Base-by-base conservation (phyloP, 1,284 basidiomycete species). In the Veloporphyrellus conicus region DNA sequence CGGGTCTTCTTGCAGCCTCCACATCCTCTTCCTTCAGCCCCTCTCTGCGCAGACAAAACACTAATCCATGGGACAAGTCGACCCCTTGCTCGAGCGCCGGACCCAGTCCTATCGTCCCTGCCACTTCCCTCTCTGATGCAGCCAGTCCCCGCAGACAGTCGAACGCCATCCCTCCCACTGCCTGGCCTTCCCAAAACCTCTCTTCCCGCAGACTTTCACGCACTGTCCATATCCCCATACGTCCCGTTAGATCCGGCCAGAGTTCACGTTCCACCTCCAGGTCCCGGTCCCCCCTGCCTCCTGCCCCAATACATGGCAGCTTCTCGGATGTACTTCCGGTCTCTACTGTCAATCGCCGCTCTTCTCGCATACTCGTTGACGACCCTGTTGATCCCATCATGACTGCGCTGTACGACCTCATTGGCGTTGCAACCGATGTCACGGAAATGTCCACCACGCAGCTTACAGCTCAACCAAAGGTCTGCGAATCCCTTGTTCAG, bases 251-350 rank as follows among this genome's bases (percentile, higher is more conserved):
- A 55, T 91, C 87, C 47, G 82, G 79, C 25, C 82, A 87, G 50
- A 93, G 84, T 61, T 98, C 95, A n/a, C 86, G 95, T 23, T 95
- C 93, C 2, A 93, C 90, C 2, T 98, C 94, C 41, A 87, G 95
- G 31, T 98, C 95, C 3, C 84, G 92, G 36, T 98, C 95, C 1
- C 95, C 95, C 0, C 77, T 97, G 57, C 93, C 92, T 8, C 92
- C 92, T 20, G 64, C 77, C 45, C 73, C 76, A 41, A 73, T 73
- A 18, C 84, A 81, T 66, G 68, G 77, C 53, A 81, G 74, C 61
- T 84, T 83, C 60, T 80, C 79, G 15, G 86, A 87, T 42, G 68
- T 65, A 9, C 66, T 62, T 67, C 77, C 53, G 68, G 36, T 80
- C 68, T 31, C 74, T 71, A 71, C 82, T 57, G 54, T 74, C 55